These are phyloP conservation scores for Dactylellina parvicollis DNA, from an alignment of 2,329 filamentous ascomycete genomes.

Conservation along the genomic window DNA sequence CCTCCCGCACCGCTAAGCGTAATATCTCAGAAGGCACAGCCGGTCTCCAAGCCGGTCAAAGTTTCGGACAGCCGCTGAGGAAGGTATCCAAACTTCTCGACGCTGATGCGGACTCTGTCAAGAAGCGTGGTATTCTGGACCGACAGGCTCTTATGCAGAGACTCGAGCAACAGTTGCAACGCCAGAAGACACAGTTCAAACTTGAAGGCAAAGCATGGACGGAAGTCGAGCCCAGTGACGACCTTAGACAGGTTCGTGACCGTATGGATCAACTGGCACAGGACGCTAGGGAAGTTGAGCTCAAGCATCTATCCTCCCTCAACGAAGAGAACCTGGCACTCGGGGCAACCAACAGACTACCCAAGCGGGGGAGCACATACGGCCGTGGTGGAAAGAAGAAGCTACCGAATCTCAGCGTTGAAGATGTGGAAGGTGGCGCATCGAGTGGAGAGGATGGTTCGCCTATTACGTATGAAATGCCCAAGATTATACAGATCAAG, in stretches of 20 bases:
- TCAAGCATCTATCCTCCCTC: slow-evolving; percentile 55
- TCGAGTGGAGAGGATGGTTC: slow-evolving; percentile 66
- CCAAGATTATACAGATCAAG: slow-evolving; percentile 77
- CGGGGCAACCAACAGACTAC: slow-evolving; percentile 73
- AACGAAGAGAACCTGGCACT: slow-evolving; percentile 45
- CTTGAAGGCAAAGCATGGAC: slow-evolving; percentile 92
- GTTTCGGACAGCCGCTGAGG: slow-evolving; percentile 65
- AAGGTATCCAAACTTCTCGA: slow-evolving; percentile 61
- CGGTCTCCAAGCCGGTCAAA: slow-evolving; percentile 62
- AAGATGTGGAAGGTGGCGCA: slow-evolving; percentile 16
- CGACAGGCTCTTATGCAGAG: slow-evolving; percentile 91
- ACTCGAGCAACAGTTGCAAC: slow-evolving; percentile 91
- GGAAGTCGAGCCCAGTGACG: slow-evolving; percentile 87
- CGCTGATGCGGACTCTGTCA: slow-evolving; percentile 73
- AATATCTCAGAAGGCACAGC: slow-evolving; percentile 41
- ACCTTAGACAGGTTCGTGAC: slow-evolving; percentile 88
- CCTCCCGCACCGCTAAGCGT: slow-evolving; percentile 69
- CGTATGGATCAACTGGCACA: slow-evolving; percentile 79
- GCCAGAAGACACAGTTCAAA: slow-evolving; percentile 97
- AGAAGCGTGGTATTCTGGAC: slow-evolving; percentile 91
- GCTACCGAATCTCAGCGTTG: slow-evolving; percentile 24
- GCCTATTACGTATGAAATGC: slow-evolving; percentile 77
- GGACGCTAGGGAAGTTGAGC: slow-evolving; percentile 56
- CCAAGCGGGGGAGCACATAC: slow-evolving; percentile 59
- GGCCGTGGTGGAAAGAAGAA: slow-evolving; percentile 27